phyloP scores from a whole-genome alignment of 2,329 filamentous ascomycete genomes.

The Orbilia quercus region DNA sequence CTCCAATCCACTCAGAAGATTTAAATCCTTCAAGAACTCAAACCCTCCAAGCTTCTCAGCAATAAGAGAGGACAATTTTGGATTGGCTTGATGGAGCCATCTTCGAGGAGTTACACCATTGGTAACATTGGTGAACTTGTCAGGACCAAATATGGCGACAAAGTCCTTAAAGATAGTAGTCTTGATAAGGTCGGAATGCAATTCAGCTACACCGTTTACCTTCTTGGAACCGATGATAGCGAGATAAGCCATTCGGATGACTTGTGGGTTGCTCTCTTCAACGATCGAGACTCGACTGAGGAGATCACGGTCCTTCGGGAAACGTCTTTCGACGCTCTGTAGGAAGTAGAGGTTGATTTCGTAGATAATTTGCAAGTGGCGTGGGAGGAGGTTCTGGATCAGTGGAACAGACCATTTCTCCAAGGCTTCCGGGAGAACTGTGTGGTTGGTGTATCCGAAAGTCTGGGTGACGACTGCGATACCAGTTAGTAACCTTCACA shows the following conservation, averaged over 20 bases:
- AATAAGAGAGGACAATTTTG: conserved; percentile 88
- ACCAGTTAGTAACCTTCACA: not conserved
- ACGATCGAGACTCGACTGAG: conserved; percentile 92
- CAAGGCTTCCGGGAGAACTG: conserved; percentile 92
- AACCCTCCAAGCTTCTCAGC: conserved; percentile 85
- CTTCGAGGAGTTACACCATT: conserved; percentile 96
- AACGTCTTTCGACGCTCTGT: conserved; percentile 86
- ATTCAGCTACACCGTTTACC: conserved; percentile 96
- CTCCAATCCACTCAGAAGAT: conserved; percentile 85
- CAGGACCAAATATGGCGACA: conserved; percentile 89
- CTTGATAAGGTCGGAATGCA: conserved; percentile 97
- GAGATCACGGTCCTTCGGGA: conserved; percentile 89
- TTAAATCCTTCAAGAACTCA: conserved; percentile 90
- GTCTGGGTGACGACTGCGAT: conserved; percentile 66
- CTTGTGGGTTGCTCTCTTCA: conserved; percentile 95
- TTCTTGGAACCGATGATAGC: conserved; percentile 98
- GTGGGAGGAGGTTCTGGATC: conserved; percentile 89
- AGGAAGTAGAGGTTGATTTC: conserved; percentile 97
- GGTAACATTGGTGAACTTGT: conserved; percentile 99
- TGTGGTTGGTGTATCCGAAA: conserved; percentile 99
- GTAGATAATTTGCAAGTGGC: conserved; percentile 96
- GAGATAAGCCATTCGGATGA: conserved; percentile 96
- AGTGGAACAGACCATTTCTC: conserved; percentile 98
- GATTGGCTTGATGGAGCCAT: conserved; percentile 98
- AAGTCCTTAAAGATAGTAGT: conserved; percentile 99